Conservation (phyloP, 768 basidiomycete species). For the Rhizopogon sp. region DNA sequence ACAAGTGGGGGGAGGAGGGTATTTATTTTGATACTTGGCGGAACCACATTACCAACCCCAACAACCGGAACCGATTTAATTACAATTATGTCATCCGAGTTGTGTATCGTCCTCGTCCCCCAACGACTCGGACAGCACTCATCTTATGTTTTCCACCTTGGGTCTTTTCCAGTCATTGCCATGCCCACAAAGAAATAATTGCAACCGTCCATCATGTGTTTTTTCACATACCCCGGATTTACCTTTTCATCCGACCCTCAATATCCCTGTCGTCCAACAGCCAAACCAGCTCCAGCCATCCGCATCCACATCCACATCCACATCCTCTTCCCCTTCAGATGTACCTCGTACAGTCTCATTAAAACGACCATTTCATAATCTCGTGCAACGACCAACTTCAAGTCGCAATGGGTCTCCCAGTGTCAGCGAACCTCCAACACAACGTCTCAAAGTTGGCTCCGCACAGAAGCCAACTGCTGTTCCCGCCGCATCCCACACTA, state of each 20-base stretch:
- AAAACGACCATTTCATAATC: constrained; percentile 41
- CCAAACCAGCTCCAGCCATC: constrained; percentile 10
- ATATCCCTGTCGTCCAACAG: constrained; percentile 32
- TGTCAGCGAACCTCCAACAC: constrained; percentile 50
- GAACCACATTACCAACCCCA: no score
- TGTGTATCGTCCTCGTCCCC: neutral
- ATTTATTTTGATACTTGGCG: no score
- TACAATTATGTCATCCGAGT: neutral
- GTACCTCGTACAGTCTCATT: constrained; percentile 24
- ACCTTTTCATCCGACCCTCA: constrained; percentile 30
- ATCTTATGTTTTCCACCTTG: constrained; percentile 57
- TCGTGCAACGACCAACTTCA: constrained; percentile 23
- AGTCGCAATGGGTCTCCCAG: constrained; percentile 6
- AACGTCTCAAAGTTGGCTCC: constrained; percentile 53
- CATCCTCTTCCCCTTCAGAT: no score
- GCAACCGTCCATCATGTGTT: constrained; percentile 50
- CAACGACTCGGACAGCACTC: no score
- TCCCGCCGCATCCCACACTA: constrained; percentile 32
- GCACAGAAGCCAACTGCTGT: constrained; percentile 38
- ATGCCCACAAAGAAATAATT: constrained; percentile 53
- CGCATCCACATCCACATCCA: neutral
- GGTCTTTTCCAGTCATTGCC: constrained; percentile 51
- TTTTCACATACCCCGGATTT: constrained; percentile 56
- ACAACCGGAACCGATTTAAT: no score
- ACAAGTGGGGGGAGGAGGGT: neutral